Conservation (phyloP, 2,329 filamentous ascomycete species). For the Colletotrichum eremochloae region DNA sequence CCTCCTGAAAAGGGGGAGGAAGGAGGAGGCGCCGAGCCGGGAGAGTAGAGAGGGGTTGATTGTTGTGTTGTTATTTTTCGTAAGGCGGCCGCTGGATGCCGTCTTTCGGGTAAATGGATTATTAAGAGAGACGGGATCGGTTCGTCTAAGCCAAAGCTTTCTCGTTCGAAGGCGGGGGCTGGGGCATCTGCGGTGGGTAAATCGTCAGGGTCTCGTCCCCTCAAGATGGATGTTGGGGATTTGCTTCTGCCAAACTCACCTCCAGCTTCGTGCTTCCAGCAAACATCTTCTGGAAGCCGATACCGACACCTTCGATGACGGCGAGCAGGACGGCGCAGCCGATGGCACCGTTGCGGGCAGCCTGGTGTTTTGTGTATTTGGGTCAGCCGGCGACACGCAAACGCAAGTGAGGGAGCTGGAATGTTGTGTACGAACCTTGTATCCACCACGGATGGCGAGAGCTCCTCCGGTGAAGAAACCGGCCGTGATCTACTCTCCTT, state of each 20-base stretch:
- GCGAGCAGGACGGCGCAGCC: constrained; percentile 94
- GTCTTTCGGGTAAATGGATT: constrained; percentile 13
- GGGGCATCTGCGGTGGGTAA: constrained; percentile 45
- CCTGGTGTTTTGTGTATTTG: constrained; percentile 48
- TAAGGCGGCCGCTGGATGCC: constrained; percentile 7
- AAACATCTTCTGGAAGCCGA: constrained; percentile 95
- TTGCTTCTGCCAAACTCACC: constrained; percentile 57
- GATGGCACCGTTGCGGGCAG: constrained; percentile 94
- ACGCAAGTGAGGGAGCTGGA: too few species aligned
- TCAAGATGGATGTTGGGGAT: neutral
- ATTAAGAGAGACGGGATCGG: neutral
- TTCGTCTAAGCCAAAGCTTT: constrained; percentile 49
- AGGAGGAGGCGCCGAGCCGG: constrained; percentile 2
- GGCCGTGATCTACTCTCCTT: constrained; percentile 76
- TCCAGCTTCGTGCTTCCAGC: constrained; percentile 89
- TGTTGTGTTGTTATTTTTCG: constrained; percentile 7
- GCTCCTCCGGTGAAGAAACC: constrained; percentile 97
- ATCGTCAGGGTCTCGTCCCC: constrained; percentile 34
- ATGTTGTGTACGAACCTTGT: constrained; percentile 63
- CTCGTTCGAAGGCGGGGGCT: constrained; percentile 50
- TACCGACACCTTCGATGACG: constrained; percentile 89
- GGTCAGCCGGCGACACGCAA: neutral
- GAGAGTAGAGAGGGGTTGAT: constrained; percentile 41
- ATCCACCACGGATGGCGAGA: constrained; percentile 90
- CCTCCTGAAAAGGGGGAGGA: neutral